These are phyloP conservation scores for Hymenoscyphus fraxineus DNA, from an alignment of 2,329 filamentous ascomycete genomes.

Conservation along the genomic window DNA sequence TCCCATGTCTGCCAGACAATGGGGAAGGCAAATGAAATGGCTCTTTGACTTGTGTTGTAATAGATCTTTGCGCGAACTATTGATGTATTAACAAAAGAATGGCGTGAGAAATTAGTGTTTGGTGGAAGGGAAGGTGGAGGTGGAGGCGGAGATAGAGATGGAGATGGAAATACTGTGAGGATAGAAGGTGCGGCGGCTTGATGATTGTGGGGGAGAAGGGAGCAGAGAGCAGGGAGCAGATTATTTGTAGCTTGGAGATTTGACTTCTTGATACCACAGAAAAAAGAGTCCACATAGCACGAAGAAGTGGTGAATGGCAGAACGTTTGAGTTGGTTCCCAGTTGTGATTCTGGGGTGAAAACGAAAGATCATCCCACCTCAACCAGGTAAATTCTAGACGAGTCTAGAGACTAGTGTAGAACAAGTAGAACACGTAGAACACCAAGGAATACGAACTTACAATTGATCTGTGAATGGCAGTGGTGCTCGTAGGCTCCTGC, in stretches of 20 bases:
- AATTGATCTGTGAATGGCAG: neutral
- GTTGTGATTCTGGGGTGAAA: neutral
- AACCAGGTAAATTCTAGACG: neutral
- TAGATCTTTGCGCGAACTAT: neutral
- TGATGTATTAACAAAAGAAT: neutral
- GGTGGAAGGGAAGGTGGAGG: neutral
- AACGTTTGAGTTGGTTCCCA: neutral
- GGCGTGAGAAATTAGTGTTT: neutral
- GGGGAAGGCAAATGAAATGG: neutral
- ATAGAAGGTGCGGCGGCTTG: neutral
- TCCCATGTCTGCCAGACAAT: slow-evolving; percentile 49
- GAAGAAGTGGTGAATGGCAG: neutral
- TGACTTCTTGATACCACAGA: neutral
- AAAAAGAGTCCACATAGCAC: neutral
- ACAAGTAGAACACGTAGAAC: too few species aligned
- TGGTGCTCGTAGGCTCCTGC: too few species aligned
- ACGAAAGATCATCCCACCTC: neutral
- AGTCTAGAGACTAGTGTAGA: neutral
- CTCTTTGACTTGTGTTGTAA: neutral
- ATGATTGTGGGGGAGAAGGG: too few species aligned
- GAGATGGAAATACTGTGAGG: neutral
- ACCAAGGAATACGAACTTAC: neutral
- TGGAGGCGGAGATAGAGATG: neutral
- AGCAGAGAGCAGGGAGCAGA: neutral
- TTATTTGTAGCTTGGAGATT: neutral